Evolutionary conservation across 2,329 filamentous ascomycete species (phyloP), one percentile per base, ranked within the genome.

Genomic region (Beauveria scarabaeidicola): DNA sequence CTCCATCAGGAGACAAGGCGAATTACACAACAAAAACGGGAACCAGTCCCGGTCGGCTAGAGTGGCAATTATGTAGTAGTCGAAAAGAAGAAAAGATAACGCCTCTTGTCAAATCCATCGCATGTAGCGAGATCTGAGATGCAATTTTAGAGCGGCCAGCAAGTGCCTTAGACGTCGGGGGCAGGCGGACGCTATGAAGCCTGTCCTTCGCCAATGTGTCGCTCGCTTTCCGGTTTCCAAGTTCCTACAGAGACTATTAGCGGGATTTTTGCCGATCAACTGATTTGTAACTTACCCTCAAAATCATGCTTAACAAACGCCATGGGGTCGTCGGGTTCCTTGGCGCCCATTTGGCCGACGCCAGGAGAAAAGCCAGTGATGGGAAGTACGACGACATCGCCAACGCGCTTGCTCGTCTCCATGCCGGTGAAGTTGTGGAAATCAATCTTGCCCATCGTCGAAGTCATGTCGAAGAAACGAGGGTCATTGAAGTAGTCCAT

Each of bases 291-390:
- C 81, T 65, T 77, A 95, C 93, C 94, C 78, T 96, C 90, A 72
- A 99, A 99, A 59, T 91, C 87, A 75, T 99, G 94, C 76, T 94
- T 92, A 62, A 99, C 94, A 78, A 96, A 97, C 1, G 94, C 94
- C 90, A 96, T 93, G 1, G 91, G 91, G 70, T 97, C 88, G 66
- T 97, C 91, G 46, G 86, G 81, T 63, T 95, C 91, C 68, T 87
- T 87, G 50, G 94, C 89, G 13, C 89, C 90, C 91, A 97, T 97
- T 71, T 96, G 91, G 66, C 86, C 83, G 48, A 97, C 91, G 27
- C 94, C 94, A 0, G 94, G 94, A 68, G 91, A 96, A 78, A 99
- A 99, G 73, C 91, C 93, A 7, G 94, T 99, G 68, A 99, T 97
- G 27, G 94, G 94, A 61, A 99, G 76, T 15, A 99, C 87, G 56